Conservation (phyloP, 164 flowering plant genomes). For the Pachysandra terminalis region DNA sequence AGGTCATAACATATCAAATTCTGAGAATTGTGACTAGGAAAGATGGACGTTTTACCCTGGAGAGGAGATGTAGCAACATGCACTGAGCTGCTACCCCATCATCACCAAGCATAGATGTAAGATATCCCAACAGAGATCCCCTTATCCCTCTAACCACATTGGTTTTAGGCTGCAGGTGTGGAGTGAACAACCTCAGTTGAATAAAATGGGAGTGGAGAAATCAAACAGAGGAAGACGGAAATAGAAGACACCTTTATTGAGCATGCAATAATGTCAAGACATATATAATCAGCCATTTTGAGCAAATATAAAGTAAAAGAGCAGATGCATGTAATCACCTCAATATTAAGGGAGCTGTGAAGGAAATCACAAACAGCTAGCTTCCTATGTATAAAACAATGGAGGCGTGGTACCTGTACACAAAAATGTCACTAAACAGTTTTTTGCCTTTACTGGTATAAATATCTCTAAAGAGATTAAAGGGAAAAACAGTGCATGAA, state of each 20-base stretch:
- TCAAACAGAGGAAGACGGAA: no score
- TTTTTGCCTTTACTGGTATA: not conserved
- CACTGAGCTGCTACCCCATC: conserved; percentile 85
- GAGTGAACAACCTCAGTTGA: not conserved
- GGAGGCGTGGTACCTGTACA: conserved; percentile 80
- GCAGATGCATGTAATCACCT: conserved; percentile 37
- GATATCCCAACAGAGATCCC: conserved; percentile 61
- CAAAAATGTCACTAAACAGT: not conserved
- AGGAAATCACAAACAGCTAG: conserved; percentile 51
- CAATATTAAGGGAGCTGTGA: conserved; percentile 28
- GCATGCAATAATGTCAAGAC: no score
- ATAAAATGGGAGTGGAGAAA: no score
- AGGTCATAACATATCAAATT: not conserved
- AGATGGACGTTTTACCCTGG: conserved; percentile 42
- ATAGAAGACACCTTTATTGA: no score
- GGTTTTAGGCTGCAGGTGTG: conserved; percentile 50
- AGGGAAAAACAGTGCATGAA: no score
- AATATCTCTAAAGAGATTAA: no score
- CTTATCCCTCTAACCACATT: conserved; percentile 48
- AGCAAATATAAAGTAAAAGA: not conserved
- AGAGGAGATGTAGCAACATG: conserved; percentile 82
- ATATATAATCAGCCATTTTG: no score
- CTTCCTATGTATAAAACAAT: conserved; percentile 69
- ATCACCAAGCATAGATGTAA: conserved; percentile 71
- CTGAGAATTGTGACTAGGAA: not conserved